Base-by-base conservation (phyloP, 768 basidiomycete genomes). In the Pulveroboletus sp. region DNA sequence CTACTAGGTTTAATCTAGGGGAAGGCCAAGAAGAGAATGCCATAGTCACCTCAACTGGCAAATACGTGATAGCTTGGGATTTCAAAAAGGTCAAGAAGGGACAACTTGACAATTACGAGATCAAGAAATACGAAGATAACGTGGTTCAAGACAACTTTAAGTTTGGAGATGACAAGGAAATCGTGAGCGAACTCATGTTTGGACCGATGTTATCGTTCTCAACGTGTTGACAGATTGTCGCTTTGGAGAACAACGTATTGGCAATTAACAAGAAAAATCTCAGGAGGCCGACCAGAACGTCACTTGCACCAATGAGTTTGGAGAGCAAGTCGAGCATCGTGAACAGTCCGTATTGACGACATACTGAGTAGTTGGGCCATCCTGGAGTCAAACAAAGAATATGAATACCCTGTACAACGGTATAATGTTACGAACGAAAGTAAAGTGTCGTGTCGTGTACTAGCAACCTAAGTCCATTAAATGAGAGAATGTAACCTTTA, bases 141-240 rank as follows among this genome's bases (percentile, higher is more conserved):
- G 93, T 98, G 50, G 93, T 98, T 0, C 94, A 96, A 56, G 96
- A 99, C 68, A 91, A 87, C 71, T 99, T 99, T 82, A 90, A 86
- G 71, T 98, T 94, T 63, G 95, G 93, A 13, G 91, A 95, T 60
- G 94, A 98, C 70, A 89, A 92, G 63, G 86, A 97, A 65, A 97
- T 99, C 64, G 92, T 93, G 60, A 62, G 89, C 31, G 16, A 22
- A 45, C 39, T n/a, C 14, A 7, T 13, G 2, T 19, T 5, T 17
- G 11, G 35, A 20, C 9, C n/a, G 27, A 16, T 11, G 29, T 27
- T 39, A 40, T 23, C 19, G 24, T 51, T 56, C 50, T 54, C n/a
- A 38, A 23, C 24, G 40, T 31, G 53, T 5, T 31, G 43, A n/a
- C 62, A 94, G 91, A 89, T 99, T 61, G 95, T 98, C 48, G 95